phyloP scores from a whole-genome alignment of 148 eudicot genomes.

The Camellia lanceoleosa region DNA sequence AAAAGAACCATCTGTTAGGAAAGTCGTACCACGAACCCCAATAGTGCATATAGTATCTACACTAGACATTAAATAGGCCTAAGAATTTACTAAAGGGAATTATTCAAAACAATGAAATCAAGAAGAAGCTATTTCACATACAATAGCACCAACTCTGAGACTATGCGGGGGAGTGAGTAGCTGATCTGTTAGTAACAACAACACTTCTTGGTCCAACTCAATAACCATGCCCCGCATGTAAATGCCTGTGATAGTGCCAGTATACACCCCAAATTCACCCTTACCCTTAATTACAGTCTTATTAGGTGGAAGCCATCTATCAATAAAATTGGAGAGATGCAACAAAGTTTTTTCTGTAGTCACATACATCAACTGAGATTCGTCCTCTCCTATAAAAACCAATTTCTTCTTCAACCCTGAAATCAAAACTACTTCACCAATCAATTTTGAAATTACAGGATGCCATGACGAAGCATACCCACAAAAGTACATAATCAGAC shows the following conservation, averaged over 20 bases:
- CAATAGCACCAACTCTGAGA: constrained; percentile 78
- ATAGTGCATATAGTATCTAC: neutral
- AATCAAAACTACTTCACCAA: constrained; percentile 42
- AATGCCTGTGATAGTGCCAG: constrained; percentile 64
- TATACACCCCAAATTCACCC: constrained; percentile 57
- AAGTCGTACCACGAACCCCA: neutral
- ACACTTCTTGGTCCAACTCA: constrained; percentile 74
- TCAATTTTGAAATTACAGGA: constrained; percentile 48
- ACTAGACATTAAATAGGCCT: neutral
- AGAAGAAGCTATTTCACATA: constrained; percentile 36
- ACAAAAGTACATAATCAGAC: constrained; percentile 52
- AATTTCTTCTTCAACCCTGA: constrained; percentile 66
- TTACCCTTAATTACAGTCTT: constrained; percentile 32
- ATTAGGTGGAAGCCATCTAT: constrained; percentile 7
- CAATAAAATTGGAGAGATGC: constrained; percentile 16
- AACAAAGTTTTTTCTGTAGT: constrained; percentile 38
- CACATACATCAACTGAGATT: constrained; percentile 63
- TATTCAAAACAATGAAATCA: neutral
- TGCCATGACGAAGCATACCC: constrained; percentile 60
- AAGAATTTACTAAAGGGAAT: neutral
- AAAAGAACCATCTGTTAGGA: constrained; percentile 12
- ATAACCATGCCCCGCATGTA: constrained; percentile 75
- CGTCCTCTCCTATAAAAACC: constrained; percentile 55
- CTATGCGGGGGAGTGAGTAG: constrained; percentile 49
- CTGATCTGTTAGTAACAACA: constrained; percentile 68